Evolutionary conservation across 2,329 filamentous ascomycete genomes (phyloP), one percentile per base, ranked within the genome.

Genomic region (Cladorrhinum sp.): DNA sequence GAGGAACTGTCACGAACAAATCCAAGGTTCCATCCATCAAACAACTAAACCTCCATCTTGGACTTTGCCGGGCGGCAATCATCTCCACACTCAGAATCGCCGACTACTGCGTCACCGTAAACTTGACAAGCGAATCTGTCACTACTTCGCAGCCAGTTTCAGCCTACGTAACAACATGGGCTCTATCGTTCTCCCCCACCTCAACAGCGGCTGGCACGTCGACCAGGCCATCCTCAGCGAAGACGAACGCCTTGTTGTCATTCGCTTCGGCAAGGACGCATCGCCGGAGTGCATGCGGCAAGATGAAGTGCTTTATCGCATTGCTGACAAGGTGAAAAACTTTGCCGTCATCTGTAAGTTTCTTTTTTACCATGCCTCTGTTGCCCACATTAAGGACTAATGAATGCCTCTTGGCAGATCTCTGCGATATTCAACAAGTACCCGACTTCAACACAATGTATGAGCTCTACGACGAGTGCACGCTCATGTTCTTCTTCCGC

Each of bases 401-500:
- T 33, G 49, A 55, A 28, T 14, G 33, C 14, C 9, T 3, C 14
- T 30, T 8, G 18, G 8, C 83, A 91, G 74, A 4, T 90, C 91
- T 60, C 75, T 97, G 96, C 62, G 67, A 69, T 57, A 68, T 68
- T 53, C 66, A 69, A 23, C 62, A 67, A 56, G 67, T 69, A 10
- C 67, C 67, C 53, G 67, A 69, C 57, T 69, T 69, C 67, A 69
- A 68, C 62, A 80, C 97, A 71, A 98, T 98, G 94, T 97, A 97
- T 81, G 86, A 81, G 70, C 68, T 75, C 67, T 82, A 78, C 68
- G 74, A 99, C 73, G 87, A 92, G 0, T 91, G 93, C 78, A 96
- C 95, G 2, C 87, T 98, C 76, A 97, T 97, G 90, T 96, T 91
- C 81, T 96, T 96, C 82, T 96, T 93, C 81, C 86, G 94, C 64